These are phyloP conservation scores for Funneliformis caledonium DNA, from an alignment of 371 early-diverging fungal genomes.

Conservation along the genomic window DNA sequence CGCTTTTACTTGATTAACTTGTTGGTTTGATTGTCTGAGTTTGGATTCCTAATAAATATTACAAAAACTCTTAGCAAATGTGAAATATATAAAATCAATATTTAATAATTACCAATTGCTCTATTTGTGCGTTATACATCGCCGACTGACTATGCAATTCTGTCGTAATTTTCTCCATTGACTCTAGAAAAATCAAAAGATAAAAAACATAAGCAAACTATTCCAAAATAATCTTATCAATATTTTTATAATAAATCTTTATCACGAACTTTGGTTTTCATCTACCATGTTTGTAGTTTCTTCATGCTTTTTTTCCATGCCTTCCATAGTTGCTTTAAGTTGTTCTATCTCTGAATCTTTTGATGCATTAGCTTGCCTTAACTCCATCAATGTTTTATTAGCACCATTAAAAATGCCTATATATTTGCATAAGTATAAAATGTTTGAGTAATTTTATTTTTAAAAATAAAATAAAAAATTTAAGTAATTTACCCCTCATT, in stretches of 20 bases:
- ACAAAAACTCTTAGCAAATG: not conserved
- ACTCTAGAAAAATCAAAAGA: constrained; percentile 45
- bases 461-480: not conserved
- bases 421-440: not conserved
- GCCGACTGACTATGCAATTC: constrained; percentile 54
- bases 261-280: constrained; percentile 48
- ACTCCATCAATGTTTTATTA: constrained; percentile 62
- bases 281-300: constrained; percentile 47
- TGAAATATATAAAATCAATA: not conserved
- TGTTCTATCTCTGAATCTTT: constrained; percentile 57
- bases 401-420: constrained; percentile 63
- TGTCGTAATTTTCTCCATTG: constrained; percentile 52
- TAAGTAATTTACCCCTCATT: constrained; percentile 39
- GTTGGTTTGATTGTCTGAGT: constrained; percentile 52
- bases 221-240: not conserved
- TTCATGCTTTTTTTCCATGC: constrained; percentile 44
- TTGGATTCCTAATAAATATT: constrained; percentile 53
- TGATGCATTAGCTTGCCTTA: constrained; percentile 59
- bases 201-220: not conserved
- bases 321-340: constrained; percentile 44
- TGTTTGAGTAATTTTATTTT: not conserved
- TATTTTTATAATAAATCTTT: constrained; percentile 31
- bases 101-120: constrained; percentile 52
- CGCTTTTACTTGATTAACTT: constrained; percentile 52
- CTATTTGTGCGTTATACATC: constrained; percentile 52